Evolutionary conservation across 495 filamentous ascomycete species (phyloP).

Genomic region (Xylaria sp.): DNA sequence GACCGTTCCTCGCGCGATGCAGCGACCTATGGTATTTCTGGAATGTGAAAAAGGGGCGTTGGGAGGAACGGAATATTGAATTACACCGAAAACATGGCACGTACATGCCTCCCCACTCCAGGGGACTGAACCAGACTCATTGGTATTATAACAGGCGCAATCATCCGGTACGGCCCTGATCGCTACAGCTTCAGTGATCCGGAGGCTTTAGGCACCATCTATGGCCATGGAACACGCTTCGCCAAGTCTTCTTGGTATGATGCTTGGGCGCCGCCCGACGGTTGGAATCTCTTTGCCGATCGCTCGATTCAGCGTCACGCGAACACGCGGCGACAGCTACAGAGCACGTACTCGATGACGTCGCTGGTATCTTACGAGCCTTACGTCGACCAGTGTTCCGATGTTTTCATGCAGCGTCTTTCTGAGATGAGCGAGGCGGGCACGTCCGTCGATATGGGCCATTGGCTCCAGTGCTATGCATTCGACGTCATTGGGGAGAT

Average conservation of each 20-base stretch:
- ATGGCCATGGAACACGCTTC: conserved; percentile 27
- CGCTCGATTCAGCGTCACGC: conserved; percentile 34
- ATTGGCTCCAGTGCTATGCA: conserved; percentile 65
- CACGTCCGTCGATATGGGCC: conserved; percentile 49
- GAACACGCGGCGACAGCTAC: conserved; percentile 44
- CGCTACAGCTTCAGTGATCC: conserved; percentile 44
- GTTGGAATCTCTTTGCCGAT: conserved; percentile 42
- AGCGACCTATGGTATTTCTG: conserved; percentile 32
- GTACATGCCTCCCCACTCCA: neutral
- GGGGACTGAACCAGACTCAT: neutral
- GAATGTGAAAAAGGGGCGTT: conserved; percentile 24
- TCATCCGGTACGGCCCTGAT: conserved; percentile 48
- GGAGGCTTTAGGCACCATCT: conserved; percentile 30
- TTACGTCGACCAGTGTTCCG: conserved; percentile 59
- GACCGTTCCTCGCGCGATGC: conserved; percentile 34
- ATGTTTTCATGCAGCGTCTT: conserved; percentile 53
- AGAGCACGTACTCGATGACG: conserved; percentile 59
- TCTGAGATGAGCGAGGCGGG: conserved; percentile 45
- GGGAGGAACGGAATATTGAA: conserved; percentile 30
- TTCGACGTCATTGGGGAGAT: conserved; percentile 66
- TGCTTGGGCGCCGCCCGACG: conserved; percentile 34
- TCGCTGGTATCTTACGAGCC: conserved; percentile 61
- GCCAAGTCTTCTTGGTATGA: conserved; percentile 43
- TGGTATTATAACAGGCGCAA: conserved; percentile 6
- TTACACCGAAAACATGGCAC: conserved; percentile 45